These are phyloP conservation scores for Mycena indigotica DNA, from an alignment of 768 basidiomycete genomes.

Conservation along the genomic window DNA sequence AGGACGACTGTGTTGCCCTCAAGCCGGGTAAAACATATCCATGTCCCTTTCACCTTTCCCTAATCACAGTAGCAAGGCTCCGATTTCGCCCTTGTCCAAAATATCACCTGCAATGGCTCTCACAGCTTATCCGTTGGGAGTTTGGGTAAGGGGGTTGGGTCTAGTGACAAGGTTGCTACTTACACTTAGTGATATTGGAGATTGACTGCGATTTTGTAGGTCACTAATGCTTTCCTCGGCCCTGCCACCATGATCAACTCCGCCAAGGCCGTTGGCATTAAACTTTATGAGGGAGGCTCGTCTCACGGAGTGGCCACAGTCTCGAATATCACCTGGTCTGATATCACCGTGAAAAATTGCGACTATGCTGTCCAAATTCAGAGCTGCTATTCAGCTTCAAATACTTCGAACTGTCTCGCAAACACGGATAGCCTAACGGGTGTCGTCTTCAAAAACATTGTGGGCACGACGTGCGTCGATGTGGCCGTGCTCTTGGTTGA, in stretches of 20 bases:
- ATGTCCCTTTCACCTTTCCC: neutral
- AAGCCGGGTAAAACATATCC: constrained; percentile 24
- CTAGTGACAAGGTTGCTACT: constrained; percentile 18
- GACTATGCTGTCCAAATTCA: constrained; percentile 38
- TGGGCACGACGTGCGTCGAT: constrained; percentile 31
- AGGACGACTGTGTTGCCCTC: constrained; percentile 37
- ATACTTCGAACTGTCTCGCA: constrained; percentile 25
- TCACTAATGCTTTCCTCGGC: constrained; percentile 30
- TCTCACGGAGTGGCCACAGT: constrained; percentile 34
- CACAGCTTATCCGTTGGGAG: constrained; percentile 36
- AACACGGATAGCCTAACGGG: constrained; percentile 29
- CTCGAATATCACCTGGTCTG: constrained; percentile 32
- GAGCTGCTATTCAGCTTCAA: constrained; percentile 31
- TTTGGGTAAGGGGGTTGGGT: constrained; percentile 21
- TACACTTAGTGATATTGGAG: neutral
- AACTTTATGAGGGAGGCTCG: constrained; percentile 32
- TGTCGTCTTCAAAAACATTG: constrained; percentile 28
- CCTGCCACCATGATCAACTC: constrained; percentile 35
- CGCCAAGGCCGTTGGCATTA: constrained; percentile 35
- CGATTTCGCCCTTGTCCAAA: constrained; percentile 30
- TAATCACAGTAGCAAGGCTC: constrained; percentile 12
- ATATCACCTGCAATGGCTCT: constrained; percentile 35
- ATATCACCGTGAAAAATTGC: constrained; percentile 32
- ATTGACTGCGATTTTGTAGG: constrained; percentile 11
- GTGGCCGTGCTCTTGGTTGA: too few relatives aligned